These are phyloP conservation scores for Mycena kentingensis DNA, from an alignment of 768 basidiomycete species.

Conservation along the genomic window DNA sequence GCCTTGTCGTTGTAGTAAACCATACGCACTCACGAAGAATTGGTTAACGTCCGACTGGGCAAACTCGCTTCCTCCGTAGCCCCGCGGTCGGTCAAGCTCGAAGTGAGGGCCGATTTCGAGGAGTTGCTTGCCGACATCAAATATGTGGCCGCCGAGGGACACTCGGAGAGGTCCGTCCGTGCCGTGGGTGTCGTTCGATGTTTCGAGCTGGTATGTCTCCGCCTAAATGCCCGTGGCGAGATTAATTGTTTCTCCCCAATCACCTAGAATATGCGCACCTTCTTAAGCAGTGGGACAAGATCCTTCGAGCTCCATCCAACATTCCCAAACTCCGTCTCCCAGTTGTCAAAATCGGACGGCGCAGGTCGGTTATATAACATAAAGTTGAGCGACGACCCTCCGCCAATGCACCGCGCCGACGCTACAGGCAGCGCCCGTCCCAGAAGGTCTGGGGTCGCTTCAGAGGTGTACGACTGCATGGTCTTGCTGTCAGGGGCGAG, in stretches of 20 bases:
- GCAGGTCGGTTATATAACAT: slow-evolving; percentile 46
- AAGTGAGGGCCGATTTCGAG: slow-evolving; percentile 2
- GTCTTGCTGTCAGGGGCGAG: slow-evolving; percentile 37
- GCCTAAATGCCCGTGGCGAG: slow-evolving; percentile 24
- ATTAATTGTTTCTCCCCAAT: background rate
- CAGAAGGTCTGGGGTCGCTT: slow-evolving; percentile 30
- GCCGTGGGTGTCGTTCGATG: slow-evolving; percentile 36
- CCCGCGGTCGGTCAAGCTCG: background rate
- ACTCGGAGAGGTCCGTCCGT: slow-evolving; percentile 42
- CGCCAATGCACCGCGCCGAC: slow-evolving; percentile 44
- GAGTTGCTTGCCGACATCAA: slow-evolving; percentile 2
- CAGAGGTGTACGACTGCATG: slow-evolving; percentile 37
- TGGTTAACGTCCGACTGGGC: background rate
- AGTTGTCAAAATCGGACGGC: slow-evolving; percentile 50
- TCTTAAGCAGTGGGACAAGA: slow-evolving; percentile 44
- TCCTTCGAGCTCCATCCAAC: slow-evolving; percentile 46
- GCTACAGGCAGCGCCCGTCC: slow-evolving; percentile 37
- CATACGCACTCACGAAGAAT: slow-evolving; percentile 6
- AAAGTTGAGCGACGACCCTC: slow-evolving; percentile 49
- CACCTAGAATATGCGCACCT: slow-evolving; percentile 30
- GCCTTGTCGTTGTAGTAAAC: slow-evolving; percentile 16
- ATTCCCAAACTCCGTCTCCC: slow-evolving; percentile 42
- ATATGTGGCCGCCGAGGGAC: slow-evolving; percentile 34
- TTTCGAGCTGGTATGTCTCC: slow-evolving; percentile 39
- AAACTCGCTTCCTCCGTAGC: background rate